phyloP scores from a whole-genome alignment of 768 basidiomycete species.

The Sporobolomyces pararoseus region DNA sequence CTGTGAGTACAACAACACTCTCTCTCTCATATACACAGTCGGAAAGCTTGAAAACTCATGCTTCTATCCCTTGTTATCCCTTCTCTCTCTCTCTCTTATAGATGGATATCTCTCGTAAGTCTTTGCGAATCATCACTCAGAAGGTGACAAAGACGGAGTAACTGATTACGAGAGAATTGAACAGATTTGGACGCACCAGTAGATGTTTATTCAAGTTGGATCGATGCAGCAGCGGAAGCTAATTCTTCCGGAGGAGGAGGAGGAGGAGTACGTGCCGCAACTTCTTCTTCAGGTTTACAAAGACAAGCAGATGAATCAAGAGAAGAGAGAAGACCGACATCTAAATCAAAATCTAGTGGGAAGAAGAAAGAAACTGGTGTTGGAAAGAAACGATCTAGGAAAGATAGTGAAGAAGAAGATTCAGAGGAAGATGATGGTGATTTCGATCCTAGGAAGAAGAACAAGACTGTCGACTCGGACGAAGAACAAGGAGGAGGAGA shows the following conservation, averaged over 20 bases:
- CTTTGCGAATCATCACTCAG: too few species aligned
- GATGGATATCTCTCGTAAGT: conserved; percentile 27
- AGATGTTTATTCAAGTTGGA: conserved; percentile 45
- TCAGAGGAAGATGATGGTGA: conserved; percentile 12
- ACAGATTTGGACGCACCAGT: conserved; percentile 43
- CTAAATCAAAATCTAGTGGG: not conserved
- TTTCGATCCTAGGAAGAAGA: conserved; percentile 1
- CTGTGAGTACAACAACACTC: not conserved
- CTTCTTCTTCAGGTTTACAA: conserved; percentile 1
- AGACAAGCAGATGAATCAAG: conserved; percentile 3
- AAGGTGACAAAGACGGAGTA: too few species aligned
- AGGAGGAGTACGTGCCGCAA: too few species aligned
- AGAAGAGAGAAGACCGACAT: not conserved
- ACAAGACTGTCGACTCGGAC: not conserved
- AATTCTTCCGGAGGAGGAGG: not conserved
- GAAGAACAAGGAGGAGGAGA: not conserved
- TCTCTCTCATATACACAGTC: too few species aligned
- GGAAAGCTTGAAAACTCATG: too few species aligned
- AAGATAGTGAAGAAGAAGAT: not conserved
- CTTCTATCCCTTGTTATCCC: too few species aligned
- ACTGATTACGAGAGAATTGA: too few species aligned
- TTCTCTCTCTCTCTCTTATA: too few species aligned
- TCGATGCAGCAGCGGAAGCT: conserved; percentile 39
- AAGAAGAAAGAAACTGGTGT: not conserved
- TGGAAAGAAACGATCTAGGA: not conserved